Evolutionary conservation across 306 rosid genomes (phyloP), one percentile per base, ranked within the genome.

Genomic region (Begonia fuchsioides): DNA sequence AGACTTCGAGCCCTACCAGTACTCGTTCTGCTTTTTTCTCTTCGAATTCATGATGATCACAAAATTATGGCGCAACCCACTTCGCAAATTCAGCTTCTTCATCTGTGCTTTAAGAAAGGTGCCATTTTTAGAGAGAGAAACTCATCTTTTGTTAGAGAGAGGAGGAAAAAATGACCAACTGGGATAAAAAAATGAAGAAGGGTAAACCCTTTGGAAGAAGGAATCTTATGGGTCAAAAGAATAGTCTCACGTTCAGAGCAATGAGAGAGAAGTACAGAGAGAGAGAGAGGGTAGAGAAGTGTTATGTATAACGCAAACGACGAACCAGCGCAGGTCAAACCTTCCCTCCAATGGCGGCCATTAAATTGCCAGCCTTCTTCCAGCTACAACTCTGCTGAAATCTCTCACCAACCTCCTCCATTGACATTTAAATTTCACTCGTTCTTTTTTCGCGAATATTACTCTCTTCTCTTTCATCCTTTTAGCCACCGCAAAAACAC

Each of bases 271-370:
- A 19, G 4, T 2, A 2, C 2, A 19, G 26, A 19, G 26, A 19
- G 44, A 40, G 44, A 40, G 11, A n/a, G 8, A 8, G 8, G 10
- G n/a, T n/a, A 41, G 10, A 11, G 6, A 13, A 41, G 45, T 41
- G 45, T 2, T 10, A 41, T 6, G 1, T 10, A 41, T 41, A 41
- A 41, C 10, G 45, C 3, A 2, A 13, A 13, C 16, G 45, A 43
- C 60, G 45, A 44, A 56, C 64, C 54, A 15, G 48, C 48, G 19
- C 46, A 69, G 69, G 83, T 68, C 79, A 72, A 73, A 54, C 62
- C 66, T 64, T 44, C 46, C 40, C 32, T 14, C 63, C 57, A 56
- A 62, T 73, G 77, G 80, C 88, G 63, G 88, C 77, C 83, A 79
- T 39, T 62, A 61, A 32, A 15, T 73, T 52, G 19, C 16, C 20